Evolutionary conservation across 441 rosid species (phyloP).

Genomic region (Cnidoscolus chayamansa): DNA sequence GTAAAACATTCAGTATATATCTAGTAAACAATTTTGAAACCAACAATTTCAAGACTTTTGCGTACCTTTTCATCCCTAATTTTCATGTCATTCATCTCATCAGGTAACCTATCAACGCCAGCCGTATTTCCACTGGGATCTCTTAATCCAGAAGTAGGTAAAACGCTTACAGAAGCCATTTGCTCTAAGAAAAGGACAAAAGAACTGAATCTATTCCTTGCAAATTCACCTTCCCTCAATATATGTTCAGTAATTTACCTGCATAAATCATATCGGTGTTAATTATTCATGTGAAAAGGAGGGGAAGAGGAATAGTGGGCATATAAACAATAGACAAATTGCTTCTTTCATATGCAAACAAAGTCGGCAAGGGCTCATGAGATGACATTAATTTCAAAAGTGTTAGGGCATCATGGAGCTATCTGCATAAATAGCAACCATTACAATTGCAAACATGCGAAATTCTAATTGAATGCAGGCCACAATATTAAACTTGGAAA

Average conservation of each 20-base stretch:
- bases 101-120: constrained; percentile 73
- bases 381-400: background rate
- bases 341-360: background rate
- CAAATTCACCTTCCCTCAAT: constrained; percentile 35
- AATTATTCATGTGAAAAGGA: background rate
- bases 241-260: constrained; percentile 28
- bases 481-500: background rate
- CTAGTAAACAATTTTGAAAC: too few relatives aligned
- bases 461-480: background rate
- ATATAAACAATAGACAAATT: background rate
- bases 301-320: background rate
- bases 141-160: constrained; percentile 49
- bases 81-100: constrained; percentile 88
- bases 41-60: background rate
- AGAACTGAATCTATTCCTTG: constrained; percentile 15
- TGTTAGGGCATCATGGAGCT: background rate
- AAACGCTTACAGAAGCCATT: constrained; percentile 69
- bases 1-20: constrained; percentile 15
- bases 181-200: constrained; percentile 11
- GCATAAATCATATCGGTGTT: constrained; percentile 8
- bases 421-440: background rate
- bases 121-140: constrained; percentile 45
- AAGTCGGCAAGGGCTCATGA: background rate
- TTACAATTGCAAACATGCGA: background rate
- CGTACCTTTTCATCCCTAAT: constrained; percentile 83